phyloP scores from a whole-genome alignment of 805 yeast species.

The Diddensiella caesifluorescens region DNA sequence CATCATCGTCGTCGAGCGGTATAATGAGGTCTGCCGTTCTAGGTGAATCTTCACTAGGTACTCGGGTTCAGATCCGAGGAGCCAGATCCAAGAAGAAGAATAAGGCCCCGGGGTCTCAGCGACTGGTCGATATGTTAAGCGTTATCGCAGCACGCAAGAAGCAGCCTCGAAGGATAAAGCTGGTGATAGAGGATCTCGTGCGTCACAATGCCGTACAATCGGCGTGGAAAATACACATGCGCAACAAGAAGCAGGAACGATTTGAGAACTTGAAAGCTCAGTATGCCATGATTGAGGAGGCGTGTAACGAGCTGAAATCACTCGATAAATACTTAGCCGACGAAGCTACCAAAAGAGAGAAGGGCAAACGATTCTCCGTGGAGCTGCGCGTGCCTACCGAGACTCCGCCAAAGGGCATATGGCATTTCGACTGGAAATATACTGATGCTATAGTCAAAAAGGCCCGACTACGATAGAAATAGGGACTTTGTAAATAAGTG shows the following conservation, averaged over 20 bases:
- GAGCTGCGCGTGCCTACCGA: conserved; percentile 87
- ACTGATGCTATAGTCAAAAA: conserved; percentile 16
- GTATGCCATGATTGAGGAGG: conserved; percentile 57
- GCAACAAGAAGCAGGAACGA: conserved; percentile 44
- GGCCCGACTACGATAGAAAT: conserved; percentile 4
- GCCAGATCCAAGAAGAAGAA: conserved; percentile 43
- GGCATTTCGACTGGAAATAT: conserved; percentile 52
- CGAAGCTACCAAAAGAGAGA: conserved; percentile 54
- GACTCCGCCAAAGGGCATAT: conserved; percentile 73
- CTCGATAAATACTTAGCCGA: conserved; percentile 49
- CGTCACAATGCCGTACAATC: conserved; percentile 76
- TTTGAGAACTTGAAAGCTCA: conserved; percentile 42
- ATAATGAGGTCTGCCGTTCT: too few relatives aligned
- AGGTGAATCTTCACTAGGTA: too few relatives aligned
- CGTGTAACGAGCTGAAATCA: conserved; percentile 59
- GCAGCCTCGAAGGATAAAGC: conserved; percentile 74
- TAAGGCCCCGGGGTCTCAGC: conserved; percentile 44
- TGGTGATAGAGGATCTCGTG: conserved; percentile 73
- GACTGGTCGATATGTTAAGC: conserved; percentile 56
- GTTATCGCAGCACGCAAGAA: conserved; percentile 83
- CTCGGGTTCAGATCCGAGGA: conserved; percentile 31
- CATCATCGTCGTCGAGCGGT: too few relatives aligned
- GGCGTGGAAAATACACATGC: conserved; percentile 70
- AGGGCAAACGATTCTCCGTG: conserved; percentile 63
- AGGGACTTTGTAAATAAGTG: too few relatives aligned